Conservation (phyloP, 495 filamentous ascomycete genomes). For the Parathielavia hyrcaniae region DNA sequence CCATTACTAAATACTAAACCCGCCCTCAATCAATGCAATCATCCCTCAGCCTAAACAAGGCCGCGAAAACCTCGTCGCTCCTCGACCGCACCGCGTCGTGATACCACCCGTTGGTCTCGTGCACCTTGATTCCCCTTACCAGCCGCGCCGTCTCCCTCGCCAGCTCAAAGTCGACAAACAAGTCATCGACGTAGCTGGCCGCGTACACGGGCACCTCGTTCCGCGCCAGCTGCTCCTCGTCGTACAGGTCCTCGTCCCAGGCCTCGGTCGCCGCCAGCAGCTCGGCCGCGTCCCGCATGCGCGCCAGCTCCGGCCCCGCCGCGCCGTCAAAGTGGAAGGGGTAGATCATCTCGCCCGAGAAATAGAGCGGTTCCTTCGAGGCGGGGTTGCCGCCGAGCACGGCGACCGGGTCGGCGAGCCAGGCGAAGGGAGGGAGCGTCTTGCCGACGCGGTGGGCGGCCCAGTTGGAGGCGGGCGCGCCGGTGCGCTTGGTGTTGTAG, state of each 20-base stretch:
- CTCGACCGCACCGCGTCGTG: constrained; percentile 72
- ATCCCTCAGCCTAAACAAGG: constrained; percentile 64
- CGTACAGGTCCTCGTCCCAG: constrained; percentile 69
- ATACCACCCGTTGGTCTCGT: constrained; percentile 78
- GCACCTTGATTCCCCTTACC: constrained; percentile 72
- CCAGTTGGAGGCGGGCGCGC: constrained; percentile 43
- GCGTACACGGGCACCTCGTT: constrained; percentile 89
- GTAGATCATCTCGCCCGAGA: constrained; percentile 91
- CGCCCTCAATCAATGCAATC: constrained; percentile 54
- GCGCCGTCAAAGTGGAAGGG: constrained; percentile 74
- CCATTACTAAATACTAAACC: background rate
- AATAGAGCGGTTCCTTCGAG: constrained; percentile 57
- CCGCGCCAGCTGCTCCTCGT: constrained; percentile 59
- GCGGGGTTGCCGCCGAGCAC: constrained; percentile 24
- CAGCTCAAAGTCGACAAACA: constrained; percentile 82
- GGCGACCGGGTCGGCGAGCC: constrained; percentile 35
- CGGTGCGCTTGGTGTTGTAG: constrained; percentile 55
- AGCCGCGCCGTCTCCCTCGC: constrained; percentile 64
- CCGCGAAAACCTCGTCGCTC: constrained; percentile 64
- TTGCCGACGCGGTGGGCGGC: constrained; percentile 43
- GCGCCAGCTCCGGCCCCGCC: constrained; percentile 51
- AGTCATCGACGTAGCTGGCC: constrained; percentile 80
- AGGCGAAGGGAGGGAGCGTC: constrained; percentile 34
- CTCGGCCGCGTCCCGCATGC: constrained; percentile 59
- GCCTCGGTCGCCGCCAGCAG: constrained; percentile 57